A percentile compares a stretch with the other conserved stretches of the same genome.
Evolutionary conservation across 1,284 basidiomycete species (phyloP).

Genomic region (Fomitopsis palustris): DNA sequence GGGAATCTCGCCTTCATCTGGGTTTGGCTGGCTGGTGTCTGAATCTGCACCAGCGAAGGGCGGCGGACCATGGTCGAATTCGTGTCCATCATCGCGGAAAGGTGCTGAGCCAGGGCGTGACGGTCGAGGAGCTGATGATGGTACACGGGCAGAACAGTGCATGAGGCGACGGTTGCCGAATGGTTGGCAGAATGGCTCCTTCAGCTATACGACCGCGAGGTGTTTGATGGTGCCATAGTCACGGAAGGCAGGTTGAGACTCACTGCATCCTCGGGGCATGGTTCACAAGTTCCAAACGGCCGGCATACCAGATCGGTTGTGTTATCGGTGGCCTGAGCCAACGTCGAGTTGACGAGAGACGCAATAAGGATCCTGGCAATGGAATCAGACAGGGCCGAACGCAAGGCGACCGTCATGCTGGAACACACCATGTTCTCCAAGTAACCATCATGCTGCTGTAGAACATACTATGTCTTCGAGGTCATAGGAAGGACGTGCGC

Average conservation of each 20-base stretch:
- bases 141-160: conserved; percentile 59
- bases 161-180: conserved; percentile 86
- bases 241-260: conserved; percentile 26
- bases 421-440: conserved; percentile 4
- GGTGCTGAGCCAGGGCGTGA: conserved; percentile 15
- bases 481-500: not conserved
- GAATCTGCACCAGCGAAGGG: not conserved
- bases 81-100: not conserved
- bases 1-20: conserved; percentile 58
- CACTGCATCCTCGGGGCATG: conserved; percentile 79
- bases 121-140: conserved; percentile 16
- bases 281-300: conserved; percentile 80
- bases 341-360: not conserved
- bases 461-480: not conserved
- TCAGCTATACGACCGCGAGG: conserved; percentile 44
- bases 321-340: conserved; percentile 8
- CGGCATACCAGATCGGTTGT: conserved; percentile 47
- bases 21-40: conserved; percentile 1
- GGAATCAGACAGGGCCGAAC: not conserved
- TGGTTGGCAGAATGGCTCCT: conserved; percentile 86
- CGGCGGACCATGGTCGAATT: conserved; percentile 14
- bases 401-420: too few species aligned
- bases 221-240: not conserved
- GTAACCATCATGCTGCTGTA: conserved; percentile 4
- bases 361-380: not conserved